A percentile compares a stretch with the other conserved stretches of the same genome.
Conservation (phyloP, 2,329 filamentous ascomycete genomes). For the Huntiella bhutanensis region DNA sequence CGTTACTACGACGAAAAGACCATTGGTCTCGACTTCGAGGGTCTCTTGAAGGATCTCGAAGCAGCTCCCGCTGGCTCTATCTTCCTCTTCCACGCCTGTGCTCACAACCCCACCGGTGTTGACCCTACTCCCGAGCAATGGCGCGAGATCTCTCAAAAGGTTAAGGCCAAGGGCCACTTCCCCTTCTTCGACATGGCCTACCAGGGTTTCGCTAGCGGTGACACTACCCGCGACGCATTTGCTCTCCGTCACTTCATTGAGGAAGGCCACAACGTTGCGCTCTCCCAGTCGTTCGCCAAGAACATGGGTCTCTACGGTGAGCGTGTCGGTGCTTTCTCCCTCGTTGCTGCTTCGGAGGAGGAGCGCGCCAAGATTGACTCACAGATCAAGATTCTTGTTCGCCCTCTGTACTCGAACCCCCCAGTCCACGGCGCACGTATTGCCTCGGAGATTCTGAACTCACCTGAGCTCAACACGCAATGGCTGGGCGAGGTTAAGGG, state of each 20-base stretch:
- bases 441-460: constrained; percentile 79
- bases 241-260: constrained; percentile 84
- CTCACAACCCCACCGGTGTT: constrained; percentile 93
- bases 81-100: constrained; percentile 89
- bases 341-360: constrained; percentile 65
- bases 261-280: constrained; percentile 72
- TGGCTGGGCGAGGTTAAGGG: constrained; percentile 95
- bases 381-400: constrained; percentile 95
- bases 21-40: constrained; percentile 93
- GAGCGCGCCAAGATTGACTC: constrained; percentile 94
- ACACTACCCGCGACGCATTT: constrained; percentile 84
- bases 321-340: constrained; percentile 90
- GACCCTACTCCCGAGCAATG: constrained; percentile 87
- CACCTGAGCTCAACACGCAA: constrained; percentile 67
- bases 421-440: constrained; percentile 92
- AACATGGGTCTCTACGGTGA: constrained; percentile 99
- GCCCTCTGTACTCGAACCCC: constrained; percentile 95
- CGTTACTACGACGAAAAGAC: constrained; percentile 98
- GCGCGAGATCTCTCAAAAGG: constrained; percentile 69
- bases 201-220: constrained; percentile 88
- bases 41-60: constrained; percentile 80
- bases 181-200: constrained; percentile 99
- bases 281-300: constrained; percentile 94
- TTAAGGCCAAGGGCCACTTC: constrained; percentile 76
- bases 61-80: constrained; percentile 69